Base-by-base conservation (phyloP, 495 filamentous ascomycete genomes). In the Penicillium simplicissimum region DNA sequence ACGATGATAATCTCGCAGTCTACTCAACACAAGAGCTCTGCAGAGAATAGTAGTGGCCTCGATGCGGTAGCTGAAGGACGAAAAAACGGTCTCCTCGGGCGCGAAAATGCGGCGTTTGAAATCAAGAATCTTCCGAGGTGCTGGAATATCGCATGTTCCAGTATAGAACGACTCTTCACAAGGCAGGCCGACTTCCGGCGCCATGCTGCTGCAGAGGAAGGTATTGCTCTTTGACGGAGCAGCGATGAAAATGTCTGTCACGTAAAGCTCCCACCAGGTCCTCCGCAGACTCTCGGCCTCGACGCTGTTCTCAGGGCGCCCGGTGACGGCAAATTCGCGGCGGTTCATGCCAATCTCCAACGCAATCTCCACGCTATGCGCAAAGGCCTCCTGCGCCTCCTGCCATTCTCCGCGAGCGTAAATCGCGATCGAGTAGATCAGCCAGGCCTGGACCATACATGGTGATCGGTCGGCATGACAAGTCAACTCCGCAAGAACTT, bases 191-290 rank as follows among this genome's bases (percentile, higher is more conserved):
- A 77, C 75, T n/a, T 77, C 76, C 17, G 67, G 65, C 0, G 70
- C 45, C 53, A 77, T 68, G 4, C 62, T 66, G 31, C 73, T 73
- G 47, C 74, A 77, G 14, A 70, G 68, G 33, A 75, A 67, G 3
- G 64, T 67, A 14, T 67, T 67, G 8, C 59, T 67, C 43, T 68
- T 71, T 37, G 73, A 69, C 10, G 69, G 64, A 23, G 71, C 67
- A 2, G 76, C 70, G 59, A 76, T 72, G 56, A 70, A 70, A 25
- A 78, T 68, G 31, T 79, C 77, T 14, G 70, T 68, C 43, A 78
- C 69, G 40, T 73, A 77, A 6, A 79, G 65, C 57, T 78, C 75
- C 77, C 77, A 79, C 75, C 75, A 79, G 14, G 77, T 79, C 36
- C 77, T 65, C 55, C 75, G 65, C 53, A 76, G 59, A 42, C 74